Evolutionary conservation across 306 rosid species (phyloP).

Genomic region (Malus sylvestris): DNA sequence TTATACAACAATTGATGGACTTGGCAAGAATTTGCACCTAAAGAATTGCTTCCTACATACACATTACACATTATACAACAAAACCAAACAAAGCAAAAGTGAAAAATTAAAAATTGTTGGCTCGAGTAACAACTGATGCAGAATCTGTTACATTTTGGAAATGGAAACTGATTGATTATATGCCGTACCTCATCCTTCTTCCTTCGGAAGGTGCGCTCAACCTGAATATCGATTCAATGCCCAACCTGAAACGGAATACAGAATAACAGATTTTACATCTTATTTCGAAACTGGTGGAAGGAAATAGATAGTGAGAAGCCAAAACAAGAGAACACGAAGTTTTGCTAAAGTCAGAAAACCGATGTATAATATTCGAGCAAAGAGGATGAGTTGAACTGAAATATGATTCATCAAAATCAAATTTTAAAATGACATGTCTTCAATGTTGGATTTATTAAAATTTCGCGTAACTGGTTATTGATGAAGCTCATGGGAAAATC

Average conservation of each 20-base stretch:
- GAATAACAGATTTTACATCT: background rate
- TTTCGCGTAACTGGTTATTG: constrained; percentile 1
- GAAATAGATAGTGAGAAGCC: background rate
- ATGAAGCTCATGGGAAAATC: constrained; percentile 5
- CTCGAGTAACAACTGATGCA: constrained; percentile 12
- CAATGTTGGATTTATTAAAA: background rate
- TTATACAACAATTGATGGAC: background rate
- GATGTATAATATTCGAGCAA: background rate
- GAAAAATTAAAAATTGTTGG: background rate
- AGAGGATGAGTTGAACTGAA: background rate
- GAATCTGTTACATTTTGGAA: constrained; percentile 20
- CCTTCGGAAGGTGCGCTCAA: constrained; percentile 20
- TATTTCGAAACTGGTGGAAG: background rate
- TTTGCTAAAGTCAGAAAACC: background rate
- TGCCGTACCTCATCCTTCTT: constrained; percentile 3
- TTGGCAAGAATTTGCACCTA: background rate
- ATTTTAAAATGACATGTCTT: background rate
- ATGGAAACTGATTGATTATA: background rate
- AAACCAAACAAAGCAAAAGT: background rate
- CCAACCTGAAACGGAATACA: constrained; percentile 25
- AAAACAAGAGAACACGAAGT: background rate
- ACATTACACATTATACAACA: background rate
- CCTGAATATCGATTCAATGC: constrained; percentile 13
- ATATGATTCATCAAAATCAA: background rate
- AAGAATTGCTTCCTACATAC: background rate